Evolutionary conservation across 768 basidiomycete genomes (phyloP).

Genomic region (Gautieria morchelliformis): DNA sequence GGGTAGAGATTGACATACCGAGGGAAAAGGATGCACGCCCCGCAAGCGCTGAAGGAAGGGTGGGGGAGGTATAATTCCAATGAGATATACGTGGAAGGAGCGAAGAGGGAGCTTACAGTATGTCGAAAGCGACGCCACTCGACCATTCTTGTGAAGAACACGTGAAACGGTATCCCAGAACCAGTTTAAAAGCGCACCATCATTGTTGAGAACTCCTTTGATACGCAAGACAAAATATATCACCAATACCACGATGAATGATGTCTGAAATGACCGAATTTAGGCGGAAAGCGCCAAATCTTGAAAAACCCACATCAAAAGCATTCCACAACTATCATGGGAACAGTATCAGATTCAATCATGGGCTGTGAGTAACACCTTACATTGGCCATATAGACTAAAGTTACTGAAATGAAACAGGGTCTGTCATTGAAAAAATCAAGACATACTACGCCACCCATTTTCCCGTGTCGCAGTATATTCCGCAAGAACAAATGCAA

Average conservation of each 20-base stretch:
- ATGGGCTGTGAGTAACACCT: constrained; percentile 6
- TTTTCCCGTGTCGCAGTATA: constrained; percentile 83
- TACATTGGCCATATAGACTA: constrained; percentile 81
- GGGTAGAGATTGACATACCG: constrained; percentile 31
- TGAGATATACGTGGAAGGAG: neutral
- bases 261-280: constrained; percentile 24
- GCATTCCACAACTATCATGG: constrained; percentile 74
- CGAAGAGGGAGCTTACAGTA: constrained; percentile 30
- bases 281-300: constrained; percentile 6
- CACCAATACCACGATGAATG: constrained; percentile 61
- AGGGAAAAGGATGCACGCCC: constrained; percentile 79
- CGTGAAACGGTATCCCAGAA: neutral
- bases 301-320: constrained; percentile 41
- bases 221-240: constrained; percentile 57
- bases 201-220: constrained; percentile 44
- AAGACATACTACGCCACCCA: constrained; percentile 70
- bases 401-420: neutral
- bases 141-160: constrained; percentile 19
- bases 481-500: constrained; percentile 76
- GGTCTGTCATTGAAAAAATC: neutral
- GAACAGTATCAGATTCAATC: neutral
- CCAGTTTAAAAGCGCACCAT: constrained; percentile 32
- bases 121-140: constrained; percentile 55
- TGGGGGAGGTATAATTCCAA: neutral
- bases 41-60: constrained; percentile 40